phyloP scores from a whole-genome alignment of 345 rosid genomes.

The Brassica juncea region DNA sequence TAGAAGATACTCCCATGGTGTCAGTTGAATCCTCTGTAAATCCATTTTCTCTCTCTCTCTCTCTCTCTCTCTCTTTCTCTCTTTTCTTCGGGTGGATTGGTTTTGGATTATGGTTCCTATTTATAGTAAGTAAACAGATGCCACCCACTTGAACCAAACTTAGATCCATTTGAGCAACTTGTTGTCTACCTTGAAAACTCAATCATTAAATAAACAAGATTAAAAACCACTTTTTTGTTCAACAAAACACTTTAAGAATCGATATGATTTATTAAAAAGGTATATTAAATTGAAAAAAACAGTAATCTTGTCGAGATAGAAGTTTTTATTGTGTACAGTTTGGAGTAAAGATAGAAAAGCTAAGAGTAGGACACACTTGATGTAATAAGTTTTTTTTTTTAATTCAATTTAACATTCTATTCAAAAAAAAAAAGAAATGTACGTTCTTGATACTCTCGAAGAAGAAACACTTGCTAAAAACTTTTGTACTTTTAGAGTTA shows the following conservation, averaged over 20 bases:
- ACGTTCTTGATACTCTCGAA: not conserved
- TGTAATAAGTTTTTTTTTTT: no score
- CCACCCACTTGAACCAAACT: conserved; percentile 16
- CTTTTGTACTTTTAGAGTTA: not conserved
- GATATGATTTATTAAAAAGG: not conserved
- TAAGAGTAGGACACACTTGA: no score
- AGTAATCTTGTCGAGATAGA: not conserved
- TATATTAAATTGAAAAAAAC: not conserved
- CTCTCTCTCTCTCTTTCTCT: not conserved
- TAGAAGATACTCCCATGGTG: conserved; percentile 54
- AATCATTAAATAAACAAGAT: no score
- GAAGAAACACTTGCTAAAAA: not conserved
- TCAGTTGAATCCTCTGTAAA: conserved; percentile 39
- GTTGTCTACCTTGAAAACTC: conserved; percentile 14
- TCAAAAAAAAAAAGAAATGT: not conserved
- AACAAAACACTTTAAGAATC: not conserved
- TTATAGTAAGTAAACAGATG: conserved; percentile 3
- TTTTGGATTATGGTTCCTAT: not conserved
- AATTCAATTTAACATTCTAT: no score
- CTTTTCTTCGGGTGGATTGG: not conserved
- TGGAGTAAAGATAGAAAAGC: no score
- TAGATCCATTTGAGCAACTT: conserved; percentile 29
- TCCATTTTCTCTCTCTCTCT: conserved; percentile 50
- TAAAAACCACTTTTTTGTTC: not conserved
- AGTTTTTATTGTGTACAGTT: no score